Evolutionary conservation across 768 basidiomycete genomes (phyloP), one percentile per base, ranked within the genome.

Genomic region (Kwoniella europaea): DNA sequence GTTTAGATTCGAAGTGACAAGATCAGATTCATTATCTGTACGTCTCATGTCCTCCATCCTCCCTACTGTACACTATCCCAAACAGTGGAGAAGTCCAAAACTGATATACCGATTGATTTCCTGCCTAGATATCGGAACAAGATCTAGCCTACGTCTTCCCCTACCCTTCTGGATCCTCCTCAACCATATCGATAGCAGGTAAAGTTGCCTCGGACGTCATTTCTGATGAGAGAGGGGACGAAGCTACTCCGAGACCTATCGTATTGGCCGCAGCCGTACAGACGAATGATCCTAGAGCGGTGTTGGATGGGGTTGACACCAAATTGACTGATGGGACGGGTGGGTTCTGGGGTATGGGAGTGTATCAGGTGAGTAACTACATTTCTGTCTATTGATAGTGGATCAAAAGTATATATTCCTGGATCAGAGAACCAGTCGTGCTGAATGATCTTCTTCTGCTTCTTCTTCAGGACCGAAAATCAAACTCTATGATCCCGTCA

Each of bases 311-410:
- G n/a, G 64, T 27, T 10, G 70, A 56, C 29, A 50, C 55, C 22
- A 64, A 4, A 18, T 68, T 81, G 18, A 65, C 52, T 27, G 66
- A 66, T 58, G 79, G 79, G 3, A 70, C 75, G 2, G 59, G 71
- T 5, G 82, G 82, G 9, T 79, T 81, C 61, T 82, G 68, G 65
- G 82, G 82, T 15, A 54, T 82, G 27, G 82, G 82, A 0, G 72
- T 83, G 12, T 75, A 81, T 67, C 70, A 75, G 56, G 79, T 81
- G 41, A 72, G 81, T 24, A 35, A 46, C 50, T 13, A 18, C 12
- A 10, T 50, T 60, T 13, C 42, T 67, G 22, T 41, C 9, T 12
- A 10, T 22, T 16, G 0, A 35, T 35, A 35, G 35, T 35, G 35
- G 1, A 35, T 35, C 13, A 1, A 18, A 16, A 50, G 46, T 50